Percentiles rank a stretch among this genome's conserved stretches.
These are phyloP conservation scores for Onygenales sp. DNA, from an alignment of 2,329 filamentous ascomycete species.

Conservation along the genomic window DNA sequence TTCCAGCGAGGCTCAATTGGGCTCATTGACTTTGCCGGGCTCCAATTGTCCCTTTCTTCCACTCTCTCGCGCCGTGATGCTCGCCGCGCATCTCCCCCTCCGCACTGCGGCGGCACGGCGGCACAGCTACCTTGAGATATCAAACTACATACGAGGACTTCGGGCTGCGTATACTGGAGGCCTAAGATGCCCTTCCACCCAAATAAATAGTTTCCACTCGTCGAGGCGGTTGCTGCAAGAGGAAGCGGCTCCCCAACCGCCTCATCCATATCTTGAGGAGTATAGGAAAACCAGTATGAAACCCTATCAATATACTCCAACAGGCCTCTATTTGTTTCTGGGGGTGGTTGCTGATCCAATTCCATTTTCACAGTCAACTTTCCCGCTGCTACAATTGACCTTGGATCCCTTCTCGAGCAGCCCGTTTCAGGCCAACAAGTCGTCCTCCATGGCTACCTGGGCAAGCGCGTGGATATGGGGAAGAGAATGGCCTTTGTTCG, in stretches of 20 bases:
- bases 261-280: slow-evolving; percentile 25
- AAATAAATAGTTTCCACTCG: slow-evolving; percentile 3
- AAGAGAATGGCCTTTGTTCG: slow-evolving; percentile 64
- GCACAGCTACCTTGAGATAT: slow-evolving; percentile 29
- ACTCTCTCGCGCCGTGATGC: slow-evolving; percentile 12
- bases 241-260: slow-evolving; percentile 7
- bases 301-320: neutral
- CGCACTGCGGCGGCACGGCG: slow-evolving; percentile 16
- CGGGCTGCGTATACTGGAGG: neutral
- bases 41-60: neutral
- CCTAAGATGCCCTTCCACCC: slow-evolving; percentile 4
- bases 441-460: slow-evolving; percentile 61
- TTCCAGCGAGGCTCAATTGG: neutral
- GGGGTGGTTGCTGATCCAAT: neutral
- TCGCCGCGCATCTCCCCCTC: slow-evolving; percentile 7
- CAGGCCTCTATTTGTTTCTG: neutral
- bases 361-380: slow-evolving; percentile 34
- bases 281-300: slow-evolving; percentile 39
- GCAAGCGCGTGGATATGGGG: slow-evolving; percentile 56
- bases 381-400: slow-evolving; percentile 34
- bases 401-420: slow-evolving; percentile 24
- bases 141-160: slow-evolving; percentile 24
- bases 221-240: slow-evolving; percentile 13
- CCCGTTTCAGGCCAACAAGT: slow-evolving; percentile 33
- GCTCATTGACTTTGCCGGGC: neutral